Conservation (phyloP, 495 filamentous ascomycete genomes). For the Lophium mytilinum region DNA sequence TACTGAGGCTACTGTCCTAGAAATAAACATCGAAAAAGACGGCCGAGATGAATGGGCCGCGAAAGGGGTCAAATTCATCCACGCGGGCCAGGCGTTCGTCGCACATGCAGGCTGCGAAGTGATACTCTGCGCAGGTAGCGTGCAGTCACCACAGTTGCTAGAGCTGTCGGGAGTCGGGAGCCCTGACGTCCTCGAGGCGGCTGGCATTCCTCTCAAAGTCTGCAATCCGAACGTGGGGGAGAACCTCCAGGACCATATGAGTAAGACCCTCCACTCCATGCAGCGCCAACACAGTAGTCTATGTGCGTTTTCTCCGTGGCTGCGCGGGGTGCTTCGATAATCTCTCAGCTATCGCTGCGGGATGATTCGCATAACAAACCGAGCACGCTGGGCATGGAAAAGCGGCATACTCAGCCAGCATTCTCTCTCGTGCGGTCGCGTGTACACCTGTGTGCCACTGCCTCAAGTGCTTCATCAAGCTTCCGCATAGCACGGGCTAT, state of each 20-base stretch:
- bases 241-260: conserved; percentile 40
- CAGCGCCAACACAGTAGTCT: too few species aligned
- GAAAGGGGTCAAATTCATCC: conserved; percentile 33
- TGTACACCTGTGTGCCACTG: too few species aligned
- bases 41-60: conserved; percentile 6
- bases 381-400: too few species aligned
- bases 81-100: conserved; percentile 23
- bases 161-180: conserved; percentile 36
- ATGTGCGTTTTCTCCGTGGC: too few species aligned
- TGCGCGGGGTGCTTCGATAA: too few species aligned
- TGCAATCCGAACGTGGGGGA: conserved; percentile 35
- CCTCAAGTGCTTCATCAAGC: too few species aligned
- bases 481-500: too few species aligned
- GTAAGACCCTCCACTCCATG: conserved; percentile 21
- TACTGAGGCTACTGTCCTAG: conserved; percentile 6
- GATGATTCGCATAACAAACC: too few species aligned
- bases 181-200: conserved; percentile 14
- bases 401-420: too few species aligned
- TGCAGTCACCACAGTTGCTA: conserved; percentile 29
- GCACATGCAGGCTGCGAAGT: conserved; percentile 26
- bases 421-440: too few species aligned
- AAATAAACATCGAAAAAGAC: conserved; percentile 9
- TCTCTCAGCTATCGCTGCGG: too few species aligned
- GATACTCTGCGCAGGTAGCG: conserved; percentile 25
- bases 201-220: conserved; percentile 20